phyloP scores from a whole-genome alignment of 768 basidiomycete genomes.

The Suillus luteus region DNA sequence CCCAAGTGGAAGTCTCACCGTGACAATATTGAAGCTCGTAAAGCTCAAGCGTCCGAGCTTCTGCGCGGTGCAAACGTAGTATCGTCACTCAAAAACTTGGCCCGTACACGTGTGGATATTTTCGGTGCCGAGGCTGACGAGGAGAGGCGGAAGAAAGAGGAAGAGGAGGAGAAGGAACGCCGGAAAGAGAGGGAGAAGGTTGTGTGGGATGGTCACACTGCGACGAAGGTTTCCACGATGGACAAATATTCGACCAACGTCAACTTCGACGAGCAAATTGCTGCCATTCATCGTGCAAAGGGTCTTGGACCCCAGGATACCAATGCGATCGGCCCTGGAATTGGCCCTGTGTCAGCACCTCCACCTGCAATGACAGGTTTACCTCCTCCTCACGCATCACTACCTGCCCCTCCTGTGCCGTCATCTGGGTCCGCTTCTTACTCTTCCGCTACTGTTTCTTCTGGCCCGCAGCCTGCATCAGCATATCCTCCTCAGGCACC shows the following conservation, averaged over 20 bases:
- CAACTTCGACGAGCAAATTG: constrained; percentile 98
- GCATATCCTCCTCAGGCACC: constrained; percentile 55
- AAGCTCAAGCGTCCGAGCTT: constrained; percentile 84
- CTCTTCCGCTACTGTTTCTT: constrained; percentile 84
- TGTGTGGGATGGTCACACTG: constrained; percentile 98
- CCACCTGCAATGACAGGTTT: constrained; percentile 61
- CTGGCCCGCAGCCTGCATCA: constrained; percentile 90
- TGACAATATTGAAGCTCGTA: constrained; percentile 83
- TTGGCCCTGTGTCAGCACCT: constrained; percentile 78
- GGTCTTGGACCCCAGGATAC: constrained; percentile 83
- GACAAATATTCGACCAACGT: constrained; percentile 93
- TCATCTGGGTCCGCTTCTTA: constrained; percentile 49
- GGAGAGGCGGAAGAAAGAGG: constrained; percentile 82
- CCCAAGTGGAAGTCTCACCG: constrained; percentile 98
- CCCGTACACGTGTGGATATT: constrained; percentile 94
- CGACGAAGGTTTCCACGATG: constrained; percentile 87
- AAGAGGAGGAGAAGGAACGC: constrained; percentile 80
- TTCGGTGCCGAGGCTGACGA: constrained; percentile 96
- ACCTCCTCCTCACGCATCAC: constrained; percentile 69
- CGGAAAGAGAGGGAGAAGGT: constrained; percentile 91
- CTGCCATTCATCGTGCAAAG: constrained; percentile 91
- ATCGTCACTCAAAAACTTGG: constrained; percentile 89
- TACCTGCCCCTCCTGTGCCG: constrained; percentile 68
- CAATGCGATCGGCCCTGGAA: constrained; percentile 84
- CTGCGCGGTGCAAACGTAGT: constrained; percentile 93